Percentiles rank a stretch among this genome's conserved stretches.
Conservation (phyloP, 768 basidiomycete species). For the Cantharellus anzutake region DNA sequence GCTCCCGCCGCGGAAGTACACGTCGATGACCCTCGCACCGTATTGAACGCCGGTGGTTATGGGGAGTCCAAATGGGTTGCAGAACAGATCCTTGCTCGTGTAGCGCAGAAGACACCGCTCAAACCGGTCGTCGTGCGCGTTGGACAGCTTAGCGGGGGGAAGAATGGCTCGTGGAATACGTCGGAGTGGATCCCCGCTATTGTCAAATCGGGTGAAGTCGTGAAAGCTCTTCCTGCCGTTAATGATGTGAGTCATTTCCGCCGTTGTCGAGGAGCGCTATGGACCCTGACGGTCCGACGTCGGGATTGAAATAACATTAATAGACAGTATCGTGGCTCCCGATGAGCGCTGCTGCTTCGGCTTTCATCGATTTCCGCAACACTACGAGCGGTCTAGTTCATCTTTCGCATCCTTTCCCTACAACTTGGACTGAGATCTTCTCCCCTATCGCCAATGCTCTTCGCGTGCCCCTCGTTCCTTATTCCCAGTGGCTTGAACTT, state of each 20-base stretch:
- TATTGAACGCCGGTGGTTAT: constrained; percentile 1
- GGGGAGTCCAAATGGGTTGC: constrained; percentile 21
- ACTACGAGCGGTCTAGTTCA: constrained; percentile 10
- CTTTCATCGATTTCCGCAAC: constrained; percentile 13
- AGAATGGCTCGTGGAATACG: constrained; percentile 23
- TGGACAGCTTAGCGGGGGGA: constrained; percentile 21
- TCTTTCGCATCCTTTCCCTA: constrained; percentile 12
- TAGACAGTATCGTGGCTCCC: constrained; percentile 15
- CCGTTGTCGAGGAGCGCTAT: background rate
- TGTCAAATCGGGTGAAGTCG: constrained; percentile 15
- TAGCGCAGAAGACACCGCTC: constrained; percentile 16
- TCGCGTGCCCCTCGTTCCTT: constrained; percentile 13
- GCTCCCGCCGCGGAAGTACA: constrained; percentile 6
- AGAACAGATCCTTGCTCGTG: constrained; percentile 19
- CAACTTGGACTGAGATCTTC: constrained; percentile 11
- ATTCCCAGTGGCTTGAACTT: constrained; percentile 11
- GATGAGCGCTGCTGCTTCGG: constrained; percentile 12
- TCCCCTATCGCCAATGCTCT: constrained; percentile 10
- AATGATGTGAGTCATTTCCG: background rate
- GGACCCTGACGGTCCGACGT: too few species aligned
- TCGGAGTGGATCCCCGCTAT: constrained; percentile 29
- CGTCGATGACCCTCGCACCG: background rate
- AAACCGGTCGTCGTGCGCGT: constrained; percentile 21
- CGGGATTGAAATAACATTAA: background rate
- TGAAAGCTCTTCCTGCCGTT: background rate